phyloP scores from a whole-genome alignment of 176 grass and related monocot genomes.

The Canna indica region DNA sequence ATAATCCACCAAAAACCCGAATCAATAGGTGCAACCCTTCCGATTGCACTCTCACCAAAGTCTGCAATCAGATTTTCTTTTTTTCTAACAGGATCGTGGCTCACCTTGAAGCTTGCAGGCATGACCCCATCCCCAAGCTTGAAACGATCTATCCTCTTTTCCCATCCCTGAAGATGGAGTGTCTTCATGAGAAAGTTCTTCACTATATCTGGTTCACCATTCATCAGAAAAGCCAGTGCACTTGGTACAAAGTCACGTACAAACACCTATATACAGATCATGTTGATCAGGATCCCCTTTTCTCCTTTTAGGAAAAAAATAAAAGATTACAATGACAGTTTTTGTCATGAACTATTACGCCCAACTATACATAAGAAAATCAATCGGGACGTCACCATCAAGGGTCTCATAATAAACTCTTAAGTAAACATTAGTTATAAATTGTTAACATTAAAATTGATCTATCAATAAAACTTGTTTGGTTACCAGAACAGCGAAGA shows the following conservation, averaged over 20 bases:
- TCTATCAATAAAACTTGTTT: no score
- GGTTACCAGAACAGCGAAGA: no score
- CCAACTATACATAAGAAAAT: background rate
- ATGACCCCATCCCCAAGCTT: slow-evolving; percentile 70
- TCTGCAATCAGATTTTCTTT: slow-evolving; percentile 50
- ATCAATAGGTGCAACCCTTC: slow-evolving; percentile 51
- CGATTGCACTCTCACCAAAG: slow-evolving; percentile 65
- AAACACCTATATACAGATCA: slow-evolving; percentile 37
- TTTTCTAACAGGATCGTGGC: slow-evolving; percentile 48
- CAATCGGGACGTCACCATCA: background rate
- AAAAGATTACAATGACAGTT: background rate
- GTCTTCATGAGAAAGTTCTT: slow-evolving; percentile 72
- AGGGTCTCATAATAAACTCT: background rate
- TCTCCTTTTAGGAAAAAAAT: background rate
- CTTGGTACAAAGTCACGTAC: slow-evolving; percentile 78
- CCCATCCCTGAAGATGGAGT: slow-evolving; percentile 55
- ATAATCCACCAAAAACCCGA: slow-evolving; percentile 75
- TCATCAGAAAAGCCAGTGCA: slow-evolving; percentile 62
- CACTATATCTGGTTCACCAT: slow-evolving; percentile 57
- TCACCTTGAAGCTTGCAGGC: slow-evolving; percentile 67
- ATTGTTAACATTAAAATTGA: no score
- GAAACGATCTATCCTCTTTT: slow-evolving; percentile 64
- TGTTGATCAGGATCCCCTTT: background rate
- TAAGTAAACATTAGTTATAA: no score
- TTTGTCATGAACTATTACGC: background rate